phyloP scores from a whole-genome alignment of 1,139 yeast species.

The Debaryomyces coudertii region DNA sequence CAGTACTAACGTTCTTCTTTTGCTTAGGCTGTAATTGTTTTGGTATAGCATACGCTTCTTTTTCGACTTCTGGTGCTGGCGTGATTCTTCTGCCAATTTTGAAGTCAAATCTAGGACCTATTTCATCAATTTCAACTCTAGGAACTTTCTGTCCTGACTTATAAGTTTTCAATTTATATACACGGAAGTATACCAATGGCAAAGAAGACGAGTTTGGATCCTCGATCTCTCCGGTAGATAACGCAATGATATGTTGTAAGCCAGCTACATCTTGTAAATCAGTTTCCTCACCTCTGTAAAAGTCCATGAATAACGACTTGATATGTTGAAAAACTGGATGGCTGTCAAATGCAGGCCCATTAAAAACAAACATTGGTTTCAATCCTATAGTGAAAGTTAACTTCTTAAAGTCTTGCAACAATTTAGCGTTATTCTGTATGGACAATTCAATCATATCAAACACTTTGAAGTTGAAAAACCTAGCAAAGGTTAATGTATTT shows the following conservation, averaged over 20 bases:
- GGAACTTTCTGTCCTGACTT: slow-evolving; percentile 88
- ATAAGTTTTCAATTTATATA: slow-evolving; percentile 79
- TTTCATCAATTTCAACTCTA: slow-evolving; percentile 90
- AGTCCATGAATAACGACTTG: slow-evolving; percentile 87
- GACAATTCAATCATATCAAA: slow-evolving; percentile 94
- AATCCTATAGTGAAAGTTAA: slow-evolving; percentile 83
- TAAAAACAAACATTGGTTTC: slow-evolving; percentile 92
- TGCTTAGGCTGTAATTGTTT: slow-evolving; percentile 80
- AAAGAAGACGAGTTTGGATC: slow-evolving; percentile 57
- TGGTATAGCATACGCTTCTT: slow-evolving; percentile 83
- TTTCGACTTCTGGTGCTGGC: slow-evolving; percentile 88
- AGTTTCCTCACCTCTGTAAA: slow-evolving; percentile 85
- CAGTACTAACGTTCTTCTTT: slow-evolving; percentile 88
- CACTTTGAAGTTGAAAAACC: slow-evolving; percentile 87
- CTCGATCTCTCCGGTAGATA: slow-evolving; percentile 79
- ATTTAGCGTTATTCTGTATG: slow-evolving; percentile 67
- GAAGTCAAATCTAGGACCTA: slow-evolving; percentile 95
- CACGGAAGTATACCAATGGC: slow-evolving; percentile 88
- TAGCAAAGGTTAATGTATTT: slow-evolving; percentile 80
- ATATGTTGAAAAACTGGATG: slow-evolving; percentile 86
- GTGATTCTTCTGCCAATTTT: slow-evolving; percentile 83
- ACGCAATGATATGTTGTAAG: slow-evolving; percentile 82
- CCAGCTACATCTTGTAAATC: slow-evolving; percentile 93
- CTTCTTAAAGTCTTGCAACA: slow-evolving; percentile 79
- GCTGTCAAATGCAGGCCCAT: slow-evolving; percentile 88